These are phyloP conservation scores for Diaporthe eres DNA, from an alignment of 2,329 filamentous ascomycete species.

Conservation along the genomic window DNA sequence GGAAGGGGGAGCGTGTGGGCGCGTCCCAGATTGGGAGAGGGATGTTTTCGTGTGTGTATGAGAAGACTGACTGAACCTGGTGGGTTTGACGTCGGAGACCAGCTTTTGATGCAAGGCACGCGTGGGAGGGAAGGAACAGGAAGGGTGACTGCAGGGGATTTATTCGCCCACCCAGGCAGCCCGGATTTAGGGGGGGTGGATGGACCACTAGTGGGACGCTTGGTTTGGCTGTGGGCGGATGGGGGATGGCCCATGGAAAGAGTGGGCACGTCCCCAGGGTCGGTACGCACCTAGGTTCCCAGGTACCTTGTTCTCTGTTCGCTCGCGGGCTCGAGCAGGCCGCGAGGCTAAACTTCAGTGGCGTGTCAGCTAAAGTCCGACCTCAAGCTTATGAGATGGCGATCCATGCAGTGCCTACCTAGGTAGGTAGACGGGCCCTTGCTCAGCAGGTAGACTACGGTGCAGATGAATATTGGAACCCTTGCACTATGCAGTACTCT, in stretches of 20 bases:
- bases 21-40: not conserved
- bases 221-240: constrained; percentile 21
- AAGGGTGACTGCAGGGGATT: constrained; percentile 26
- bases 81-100: constrained; percentile 24
- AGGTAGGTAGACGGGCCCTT: not conserved
- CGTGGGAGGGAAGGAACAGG: constrained; percentile 26
- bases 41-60: constrained; percentile 22
- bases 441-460: not conserved
- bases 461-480: constrained; percentile 13
- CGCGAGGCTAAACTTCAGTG: constrained; percentile 21
- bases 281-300: not conserved
- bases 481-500: not conserved
- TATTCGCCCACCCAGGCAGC: constrained; percentile 30
- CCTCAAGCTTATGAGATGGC: constrained; percentile 27
- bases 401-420: not conserved
- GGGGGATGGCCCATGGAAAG: not conserved
- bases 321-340: not conserved
- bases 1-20: not conserved
- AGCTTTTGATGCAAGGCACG: constrained; percentile 27
- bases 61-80: not conserved
- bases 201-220: constrained; percentile 13
- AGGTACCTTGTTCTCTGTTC: not conserved
- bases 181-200: constrained; percentile 19
- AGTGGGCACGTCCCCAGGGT: constrained; percentile 24
- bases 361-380: constrained; percentile 31